A percentile compares a stretch with the other conserved stretches of the same genome.
These are phyloP conservation scores for Arthrobotrys sinensis DNA, from an alignment of 2,329 filamentous ascomycete species.

Conservation along the genomic window DNA sequence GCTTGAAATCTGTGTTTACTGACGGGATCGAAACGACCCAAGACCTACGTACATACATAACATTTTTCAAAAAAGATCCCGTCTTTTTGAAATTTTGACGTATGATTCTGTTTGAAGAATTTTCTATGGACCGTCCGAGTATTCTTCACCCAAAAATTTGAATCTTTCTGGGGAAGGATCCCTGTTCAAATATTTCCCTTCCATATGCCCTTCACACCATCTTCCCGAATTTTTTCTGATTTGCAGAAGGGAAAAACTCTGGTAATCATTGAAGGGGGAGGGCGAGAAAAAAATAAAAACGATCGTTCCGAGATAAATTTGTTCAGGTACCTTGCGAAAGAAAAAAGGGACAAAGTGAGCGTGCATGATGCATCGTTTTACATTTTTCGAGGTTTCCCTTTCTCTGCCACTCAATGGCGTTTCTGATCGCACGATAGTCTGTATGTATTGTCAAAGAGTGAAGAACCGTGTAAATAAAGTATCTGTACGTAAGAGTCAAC, in stretches of 20 bases:
- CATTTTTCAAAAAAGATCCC: not conserved
- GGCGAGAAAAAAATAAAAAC: conserved; percentile 4
- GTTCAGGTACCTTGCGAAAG: conserved; percentile 38
- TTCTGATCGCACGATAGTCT: conserved; percentile 48
- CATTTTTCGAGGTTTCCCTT: not conserved
- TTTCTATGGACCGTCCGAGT: not conserved
- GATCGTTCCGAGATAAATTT: conserved; percentile 41
- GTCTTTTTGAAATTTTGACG: not conserved
- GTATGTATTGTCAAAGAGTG: not conserved
- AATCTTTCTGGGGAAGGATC: not conserved
- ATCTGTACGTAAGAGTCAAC: conserved; percentile 52
- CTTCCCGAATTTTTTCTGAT: conserved; percentile 5
- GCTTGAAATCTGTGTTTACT: conserved; percentile 24
- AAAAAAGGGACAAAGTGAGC: not conserved
- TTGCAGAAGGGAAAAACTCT: conserved; percentile 7
- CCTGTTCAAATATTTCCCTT: not conserved
- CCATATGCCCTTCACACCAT: conserved; percentile 44
- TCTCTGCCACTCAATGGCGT: conserved; percentile 27
- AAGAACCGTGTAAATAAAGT: conserved; percentile 7
- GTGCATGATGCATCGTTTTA: conserved; percentile 14
- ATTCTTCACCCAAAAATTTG: not conserved
- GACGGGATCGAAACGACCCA: conserved; percentile 12
- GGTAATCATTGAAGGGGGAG: conserved; percentile 24
- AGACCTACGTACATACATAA: conserved; percentile 1
- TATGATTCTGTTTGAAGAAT: not conserved